phyloP scores from a whole-genome alignment of 2,329 filamentous ascomycete species.

The Beauveria rudraprayagi region DNA sequence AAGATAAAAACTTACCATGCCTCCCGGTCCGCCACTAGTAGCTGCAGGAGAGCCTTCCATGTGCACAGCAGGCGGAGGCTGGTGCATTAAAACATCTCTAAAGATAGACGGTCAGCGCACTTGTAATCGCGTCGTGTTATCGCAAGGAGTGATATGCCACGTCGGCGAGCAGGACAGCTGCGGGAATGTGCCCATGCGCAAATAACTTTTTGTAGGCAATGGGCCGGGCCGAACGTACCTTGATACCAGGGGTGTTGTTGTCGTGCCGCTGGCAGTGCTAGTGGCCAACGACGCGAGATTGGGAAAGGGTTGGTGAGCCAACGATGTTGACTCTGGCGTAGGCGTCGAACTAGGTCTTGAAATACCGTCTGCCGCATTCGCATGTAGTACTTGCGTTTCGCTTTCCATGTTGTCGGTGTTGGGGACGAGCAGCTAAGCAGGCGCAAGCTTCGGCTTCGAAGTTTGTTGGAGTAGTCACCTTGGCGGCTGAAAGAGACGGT shows the following conservation, averaged over 20 bases:
- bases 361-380: conserved; percentile 37
- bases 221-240: conserved; percentile 30
- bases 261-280: conserved; percentile 25
- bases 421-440: neutral
- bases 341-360: conserved; percentile 43
- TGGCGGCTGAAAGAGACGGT: neutral
- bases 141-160: conserved; percentile 11
- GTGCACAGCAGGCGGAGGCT: conserved; percentile 10
- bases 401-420: conserved; percentile 35
- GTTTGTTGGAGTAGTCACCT: neutral
- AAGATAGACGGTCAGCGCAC: conserved; percentile 1
- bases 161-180: neutral
- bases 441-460: neutral
- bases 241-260: conserved; percentile 34
- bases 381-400: conserved; percentile 30
- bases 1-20: conserved; percentile 29
- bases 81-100: conserved; percentile 10
- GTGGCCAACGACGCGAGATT: conserved; percentile 38
- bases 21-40: conserved; percentile 31
- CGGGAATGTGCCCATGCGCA: neutral
- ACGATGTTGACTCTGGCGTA: conserved; percentile 32
- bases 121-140: conserved; percentile 12
- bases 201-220: neutral
- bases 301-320: conserved; percentile 34
- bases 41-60: conserved; percentile 28